These are phyloP conservation scores for Naumovozyma dairenensis DNA, from an alignment of 805 yeast species.

Conservation along the genomic window DNA sequence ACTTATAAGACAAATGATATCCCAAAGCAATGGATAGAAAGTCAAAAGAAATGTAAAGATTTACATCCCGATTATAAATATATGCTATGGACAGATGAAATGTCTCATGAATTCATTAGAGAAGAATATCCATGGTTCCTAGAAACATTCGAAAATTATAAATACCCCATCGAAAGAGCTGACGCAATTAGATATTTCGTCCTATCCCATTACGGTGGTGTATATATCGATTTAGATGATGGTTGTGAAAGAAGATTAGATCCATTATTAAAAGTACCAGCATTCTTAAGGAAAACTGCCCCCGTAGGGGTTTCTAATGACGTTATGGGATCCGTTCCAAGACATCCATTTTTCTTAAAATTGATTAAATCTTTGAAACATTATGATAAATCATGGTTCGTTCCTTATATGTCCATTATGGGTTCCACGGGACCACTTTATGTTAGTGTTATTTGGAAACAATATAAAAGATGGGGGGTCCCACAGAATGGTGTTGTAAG, in stretches of 20 bases:
- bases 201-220: conserved; percentile 75
- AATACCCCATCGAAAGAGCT: conserved; percentile 78
- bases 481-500: conserved; percentile 57
- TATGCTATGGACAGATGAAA: conserved; percentile 82
- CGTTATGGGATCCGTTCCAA: conserved; percentile 82
- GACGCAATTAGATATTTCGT: conserved; percentile 87
- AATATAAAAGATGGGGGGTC: conserved; percentile 71
- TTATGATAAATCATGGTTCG: conserved; percentile 66
- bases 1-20: conserved; percentile 73
- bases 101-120: conserved; percentile 66
- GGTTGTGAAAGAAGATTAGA: conserved; percentile 75
- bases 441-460: conserved; percentile 78
- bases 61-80: conserved; percentile 83
- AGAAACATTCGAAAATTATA: conserved; percentile 64
- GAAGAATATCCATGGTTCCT: conserved; percentile 83
- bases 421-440: conserved; percentile 87
- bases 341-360: conserved; percentile 74
- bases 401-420: conserved; percentile 89
- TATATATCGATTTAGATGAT: conserved; percentile 84
- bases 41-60: conserved; percentile 67
- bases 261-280: conserved; percentile 71
- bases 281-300: conserved; percentile 75
- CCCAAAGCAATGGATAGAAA: conserved; percentile 73
- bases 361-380: conserved; percentile 53
- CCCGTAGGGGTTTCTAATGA: conserved; percentile 93